Evolutionary conservation across 495 filamentous ascomycete species (phyloP).

Genomic region (Penicillium paradoxum): DNA sequence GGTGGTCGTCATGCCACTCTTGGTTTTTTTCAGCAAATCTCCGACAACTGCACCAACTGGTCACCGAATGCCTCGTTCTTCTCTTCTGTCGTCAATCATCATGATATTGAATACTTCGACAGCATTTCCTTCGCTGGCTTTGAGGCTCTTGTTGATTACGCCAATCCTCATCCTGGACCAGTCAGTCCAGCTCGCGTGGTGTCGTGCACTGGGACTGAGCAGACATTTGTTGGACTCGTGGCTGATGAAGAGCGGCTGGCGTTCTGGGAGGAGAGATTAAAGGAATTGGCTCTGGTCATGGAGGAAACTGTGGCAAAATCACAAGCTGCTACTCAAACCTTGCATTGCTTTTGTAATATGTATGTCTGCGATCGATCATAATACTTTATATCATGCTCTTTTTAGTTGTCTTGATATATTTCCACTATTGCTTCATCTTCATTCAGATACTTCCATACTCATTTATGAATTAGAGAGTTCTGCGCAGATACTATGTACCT

Average conservation of each 20-base stretch:
- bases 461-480: too few species aligned
- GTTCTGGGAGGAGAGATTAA: conserved; percentile 7
- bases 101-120: conserved; percentile 27
- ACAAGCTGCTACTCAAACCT: neutral
- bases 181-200: conserved; percentile 2
- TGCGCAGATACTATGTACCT: too few species aligned
- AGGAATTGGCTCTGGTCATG: conserved; percentile 4
- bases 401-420: neutral
- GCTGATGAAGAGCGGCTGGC: conserved; percentile 5
- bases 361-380: neutral
- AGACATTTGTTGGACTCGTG: conserved; percentile 9
- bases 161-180: conserved; percentile 10
- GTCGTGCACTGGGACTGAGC: conserved; percentile 5
- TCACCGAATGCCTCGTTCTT: conserved; percentile 12
- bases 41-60: conserved; percentile 18
- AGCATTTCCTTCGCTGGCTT: conserved; percentile 26
- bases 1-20: conserved; percentile 18
- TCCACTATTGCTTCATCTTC: too few species aligned
- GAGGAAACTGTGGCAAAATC: conserved; percentile 5
- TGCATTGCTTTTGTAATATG: neutral
- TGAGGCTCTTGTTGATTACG: conserved; percentile 9
- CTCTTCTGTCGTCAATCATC: conserved; percentile 22
- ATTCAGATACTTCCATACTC: too few species aligned
- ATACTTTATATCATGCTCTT: too few species aligned
- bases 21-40: conserved; percentile 21